phyloP scores from a whole-genome alignment of 176 grass and related monocot genomes.

The Canna indica region DNA sequence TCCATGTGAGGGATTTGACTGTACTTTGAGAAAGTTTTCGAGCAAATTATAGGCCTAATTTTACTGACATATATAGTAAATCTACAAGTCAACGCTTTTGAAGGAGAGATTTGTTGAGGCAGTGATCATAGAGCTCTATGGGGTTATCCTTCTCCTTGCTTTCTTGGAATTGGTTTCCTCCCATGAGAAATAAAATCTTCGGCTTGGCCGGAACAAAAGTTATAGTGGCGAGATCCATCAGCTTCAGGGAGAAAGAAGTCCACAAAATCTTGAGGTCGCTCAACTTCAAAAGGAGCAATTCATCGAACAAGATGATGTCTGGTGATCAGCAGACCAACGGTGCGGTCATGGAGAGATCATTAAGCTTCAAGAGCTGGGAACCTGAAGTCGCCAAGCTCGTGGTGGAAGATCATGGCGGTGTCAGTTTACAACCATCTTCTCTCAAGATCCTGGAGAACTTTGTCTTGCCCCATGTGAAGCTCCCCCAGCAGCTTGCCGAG shows the following conservation, averaged over 20 bases:
- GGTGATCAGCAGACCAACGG: neutral
- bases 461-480: constrained; percentile 11
- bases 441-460: constrained; percentile 6
- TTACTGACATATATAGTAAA: too few relatives aligned
- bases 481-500: constrained; percentile 15
- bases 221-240: neutral
- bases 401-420: neutral
- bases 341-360: constrained; percentile 34
- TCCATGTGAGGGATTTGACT: too few relatives aligned
- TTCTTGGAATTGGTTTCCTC: neutral
- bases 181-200: constrained; percentile 20
- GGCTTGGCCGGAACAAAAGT: neutral
- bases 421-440: too few relatives aligned
- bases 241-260: neutral
- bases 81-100: too few relatives aligned
- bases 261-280: constrained; percentile 34
- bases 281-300: constrained; percentile 26
- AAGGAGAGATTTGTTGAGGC: too few relatives aligned
- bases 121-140: too few relatives aligned
- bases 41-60: too few relatives aligned
- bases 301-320: constrained; percentile 24
- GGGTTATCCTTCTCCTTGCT: too few relatives aligned
- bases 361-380: constrained; percentile 94
- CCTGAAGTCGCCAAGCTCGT: neutral
- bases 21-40: too few relatives aligned